These are phyloP conservation scores for Cystobasidium onofrii DNA, from an alignment of 768 basidiomycete species.

Conservation along the genomic window DNA sequence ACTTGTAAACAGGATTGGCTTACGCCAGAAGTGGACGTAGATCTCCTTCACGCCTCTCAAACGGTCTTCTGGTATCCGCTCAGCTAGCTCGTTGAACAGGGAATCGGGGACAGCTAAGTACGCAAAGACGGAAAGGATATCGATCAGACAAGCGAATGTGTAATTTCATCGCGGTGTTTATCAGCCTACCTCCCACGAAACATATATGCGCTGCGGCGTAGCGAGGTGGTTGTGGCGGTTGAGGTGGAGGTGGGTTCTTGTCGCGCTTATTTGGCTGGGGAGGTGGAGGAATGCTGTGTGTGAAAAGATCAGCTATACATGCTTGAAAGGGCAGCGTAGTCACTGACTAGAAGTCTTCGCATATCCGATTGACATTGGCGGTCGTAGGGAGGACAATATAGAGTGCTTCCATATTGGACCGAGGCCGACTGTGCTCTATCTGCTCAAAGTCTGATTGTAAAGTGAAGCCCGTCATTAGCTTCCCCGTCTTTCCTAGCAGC, in stretches of 20 bases:
- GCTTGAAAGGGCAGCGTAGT: no score
- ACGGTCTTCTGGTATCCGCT: slow-evolving; percentile 66
- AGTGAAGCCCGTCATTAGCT: background rate
- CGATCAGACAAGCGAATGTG: background rate
- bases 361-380: slow-evolving; percentile 83
- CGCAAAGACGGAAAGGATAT: background rate
- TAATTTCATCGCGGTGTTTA: background rate
- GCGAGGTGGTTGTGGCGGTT: slow-evolving; percentile 48
- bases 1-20: slow-evolving; percentile 41
- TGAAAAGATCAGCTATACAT: no score
- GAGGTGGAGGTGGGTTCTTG: slow-evolving; percentile 33
- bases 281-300: slow-evolving; percentile 19
- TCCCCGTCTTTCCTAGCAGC: background rate
- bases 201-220: slow-evolving; percentile 83
- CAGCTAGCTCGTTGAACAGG: slow-evolving; percentile 65
- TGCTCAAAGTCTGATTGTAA: slow-evolving; percentile 70
- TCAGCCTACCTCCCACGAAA: slow-evolving; percentile 72
- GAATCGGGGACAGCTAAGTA: slow-evolving; percentile 63
- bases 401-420: slow-evolving; percentile 76
- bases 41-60: slow-evolving; percentile 74
- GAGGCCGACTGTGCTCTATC: slow-evolving; percentile 70
- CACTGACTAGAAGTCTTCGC: slow-evolving; percentile 62
- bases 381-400: slow-evolving; percentile 91
- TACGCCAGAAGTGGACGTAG: slow-evolving; percentile 88
- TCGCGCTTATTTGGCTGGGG: slow-evolving; percentile 22